Conservation (phyloP, 805 yeast species). For the Candida coquimbonensis region DNA sequence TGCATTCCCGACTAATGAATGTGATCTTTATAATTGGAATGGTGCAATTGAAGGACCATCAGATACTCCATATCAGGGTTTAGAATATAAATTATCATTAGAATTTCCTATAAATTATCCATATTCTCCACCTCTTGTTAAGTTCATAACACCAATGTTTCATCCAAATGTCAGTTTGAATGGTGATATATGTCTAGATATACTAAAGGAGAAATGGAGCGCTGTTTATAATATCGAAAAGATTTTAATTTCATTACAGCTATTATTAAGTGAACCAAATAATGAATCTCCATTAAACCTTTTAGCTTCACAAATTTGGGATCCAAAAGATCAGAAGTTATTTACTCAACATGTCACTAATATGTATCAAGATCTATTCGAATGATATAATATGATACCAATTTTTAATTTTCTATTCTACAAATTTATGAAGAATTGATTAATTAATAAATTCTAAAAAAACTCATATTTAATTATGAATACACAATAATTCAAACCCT, state of each 20-base stretch:
- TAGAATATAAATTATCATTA: not conserved
- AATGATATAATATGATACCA: no score
- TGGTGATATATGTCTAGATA: slow-evolving; percentile 61
- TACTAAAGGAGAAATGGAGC: slow-evolving; percentile 59
- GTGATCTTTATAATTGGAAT: slow-evolving; percentile 39
- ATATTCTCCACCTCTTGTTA: slow-evolving; percentile 47
- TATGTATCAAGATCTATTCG: not conserved
- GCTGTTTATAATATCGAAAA: slow-evolving; percentile 58
- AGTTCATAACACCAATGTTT: slow-evolving; percentile 37
- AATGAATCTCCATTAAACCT: slow-evolving; percentile 48
- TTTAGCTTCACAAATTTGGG: slow-evolving; percentile 32
- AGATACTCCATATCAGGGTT: slow-evolving; percentile 35
- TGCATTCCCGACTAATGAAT: slow-evolving; percentile 48
- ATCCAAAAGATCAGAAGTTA: slow-evolving; percentile 39
- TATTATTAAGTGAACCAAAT: slow-evolving; percentile 58
- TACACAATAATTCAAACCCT: no score
- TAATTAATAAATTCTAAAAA: no score
- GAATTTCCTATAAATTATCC: not conserved
- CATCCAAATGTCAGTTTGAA: slow-evolving; percentile 53
- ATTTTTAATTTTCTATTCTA: not conserved
- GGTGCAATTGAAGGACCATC: slow-evolving; percentile 42
- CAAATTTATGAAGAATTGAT: not conserved
- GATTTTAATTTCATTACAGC: slow-evolving; percentile 49
- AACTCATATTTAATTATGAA: no score
- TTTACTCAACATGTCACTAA: slow-evolving; percentile 20